Evolutionary conservation across 345 rosid genomes (phyloP).

Genomic region (Acer yangbiense): DNA sequence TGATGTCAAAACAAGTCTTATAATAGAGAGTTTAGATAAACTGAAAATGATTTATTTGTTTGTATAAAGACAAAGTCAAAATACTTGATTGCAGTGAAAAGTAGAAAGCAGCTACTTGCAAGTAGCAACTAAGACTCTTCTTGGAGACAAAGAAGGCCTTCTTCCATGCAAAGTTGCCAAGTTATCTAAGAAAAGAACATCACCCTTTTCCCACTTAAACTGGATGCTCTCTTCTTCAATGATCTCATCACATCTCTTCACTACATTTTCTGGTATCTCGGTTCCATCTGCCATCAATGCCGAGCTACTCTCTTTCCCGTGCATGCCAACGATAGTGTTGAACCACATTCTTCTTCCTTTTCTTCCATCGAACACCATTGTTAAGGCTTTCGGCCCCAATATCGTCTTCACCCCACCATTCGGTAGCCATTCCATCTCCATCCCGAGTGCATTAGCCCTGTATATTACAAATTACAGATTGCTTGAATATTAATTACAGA

Average conservation of each 20-base stretch:
- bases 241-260: slow-evolving; percentile 58
- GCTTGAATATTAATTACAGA: background rate
- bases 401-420: slow-evolving; percentile 46
- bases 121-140: slow-evolving; percentile 58
- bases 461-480: background rate
- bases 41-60: no score
- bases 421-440: slow-evolving; percentile 63
- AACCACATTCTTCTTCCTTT: slow-evolving; percentile 78
- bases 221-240: slow-evolving; percentile 77
- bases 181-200: slow-evolving; percentile 66
- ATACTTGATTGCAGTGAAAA: background rate
- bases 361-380: slow-evolving; percentile 64
- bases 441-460: slow-evolving; percentile 55
- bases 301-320: slow-evolving; percentile 64
- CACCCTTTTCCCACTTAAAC: slow-evolving; percentile 72
- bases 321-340: slow-evolving; percentile 61
- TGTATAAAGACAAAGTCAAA: no score
- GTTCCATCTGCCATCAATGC: slow-evolving; percentile 63
- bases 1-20: no score
- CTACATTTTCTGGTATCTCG: slow-evolving; percentile 46
- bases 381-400: slow-evolving; percentile 43
- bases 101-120: slow-evolving; percentile 45
- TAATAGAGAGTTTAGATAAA: no score
- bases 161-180: slow-evolving; percentile 69
- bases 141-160: slow-evolving; percentile 58